Conservation (phyloP, 2,329 filamentous ascomycete species). For the Cytospora piceicola region DNA sequence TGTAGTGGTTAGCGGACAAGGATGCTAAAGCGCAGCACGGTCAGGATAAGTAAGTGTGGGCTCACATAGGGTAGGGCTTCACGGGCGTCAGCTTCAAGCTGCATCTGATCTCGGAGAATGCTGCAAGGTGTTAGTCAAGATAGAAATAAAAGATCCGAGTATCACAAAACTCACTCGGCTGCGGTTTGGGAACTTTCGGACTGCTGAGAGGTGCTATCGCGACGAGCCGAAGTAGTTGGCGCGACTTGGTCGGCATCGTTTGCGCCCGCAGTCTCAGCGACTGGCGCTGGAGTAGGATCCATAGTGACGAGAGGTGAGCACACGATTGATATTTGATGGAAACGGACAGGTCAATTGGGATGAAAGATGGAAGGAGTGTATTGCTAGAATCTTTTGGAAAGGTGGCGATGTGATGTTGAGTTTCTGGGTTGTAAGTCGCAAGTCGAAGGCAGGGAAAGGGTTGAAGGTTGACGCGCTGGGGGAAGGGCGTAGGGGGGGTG, state of each 20-base stretch:
- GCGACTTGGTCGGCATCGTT: conserved; percentile 43
- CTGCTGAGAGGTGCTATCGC: conserved; percentile 63
- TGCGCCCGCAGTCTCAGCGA: conserved; percentile 34
- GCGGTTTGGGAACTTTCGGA: conserved; percentile 72
- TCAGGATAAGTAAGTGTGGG: conserved; percentile 13
- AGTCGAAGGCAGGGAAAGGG: conserved; percentile 1
- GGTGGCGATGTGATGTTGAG: not conserved
- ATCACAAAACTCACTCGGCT: conserved; percentile 58
- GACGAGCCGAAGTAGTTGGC: conserved; percentile 46
- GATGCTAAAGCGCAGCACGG: not conserved
- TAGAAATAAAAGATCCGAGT: not conserved
- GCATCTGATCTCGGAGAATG: conserved; percentile 87
- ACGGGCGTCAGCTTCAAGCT: conserved; percentile 90
- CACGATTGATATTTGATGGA: not conserved
- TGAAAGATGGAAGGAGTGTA: not conserved
- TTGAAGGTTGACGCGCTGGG: not conserved
- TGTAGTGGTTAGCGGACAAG: conserved; percentile 29
- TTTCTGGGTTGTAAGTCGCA: not conserved
- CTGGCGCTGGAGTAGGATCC: conserved; percentile 43
- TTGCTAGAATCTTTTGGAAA: not conserved
- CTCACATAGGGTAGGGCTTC: conserved; percentile 91
- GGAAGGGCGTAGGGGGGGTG: not conserved
- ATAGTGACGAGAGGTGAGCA: conserved; percentile 34
- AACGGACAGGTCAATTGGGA: not conserved
- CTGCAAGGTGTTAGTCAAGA: conserved; percentile 46